Evolutionary conservation across 2,329 filamentous ascomycete genomes (phyloP).

Genomic region (Stagonosporopsis rhizophila): DNA sequence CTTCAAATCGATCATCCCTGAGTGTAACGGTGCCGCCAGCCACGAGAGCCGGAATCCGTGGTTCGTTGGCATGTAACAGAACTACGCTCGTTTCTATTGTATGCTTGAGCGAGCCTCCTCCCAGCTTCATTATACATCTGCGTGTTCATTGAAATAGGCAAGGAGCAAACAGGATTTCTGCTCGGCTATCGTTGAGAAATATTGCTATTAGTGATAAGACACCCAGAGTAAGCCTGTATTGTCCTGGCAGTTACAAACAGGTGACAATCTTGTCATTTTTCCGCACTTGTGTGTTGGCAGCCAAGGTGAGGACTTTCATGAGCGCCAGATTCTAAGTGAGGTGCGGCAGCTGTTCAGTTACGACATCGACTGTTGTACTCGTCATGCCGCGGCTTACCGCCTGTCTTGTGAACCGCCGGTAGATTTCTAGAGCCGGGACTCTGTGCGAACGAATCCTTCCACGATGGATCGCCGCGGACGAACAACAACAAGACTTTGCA

Average conservation of each 20-base stretch:
- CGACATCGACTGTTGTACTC: background rate
- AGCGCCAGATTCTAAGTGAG: background rate
- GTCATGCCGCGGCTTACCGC: background rate
- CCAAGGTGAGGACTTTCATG: background rate
- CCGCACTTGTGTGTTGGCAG: background rate
- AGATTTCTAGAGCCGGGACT: constrained; percentile 1
- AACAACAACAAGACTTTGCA: constrained; percentile 18
- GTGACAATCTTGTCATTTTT: background rate
- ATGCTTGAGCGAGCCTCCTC: constrained; percentile 4
- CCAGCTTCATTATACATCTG: background rate
- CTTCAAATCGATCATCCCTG: constrained; percentile 5
- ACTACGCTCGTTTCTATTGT: background rate
- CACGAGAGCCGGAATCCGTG: background rate
- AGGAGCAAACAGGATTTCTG: background rate
- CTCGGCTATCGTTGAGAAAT: background rate
- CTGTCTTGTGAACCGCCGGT: constrained; percentile 4
- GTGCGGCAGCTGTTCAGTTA: constrained; percentile 5
- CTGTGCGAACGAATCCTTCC: constrained; percentile 3
- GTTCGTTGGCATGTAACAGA: background rate
- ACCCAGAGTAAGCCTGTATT: background rate
- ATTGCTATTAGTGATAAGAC: background rate
- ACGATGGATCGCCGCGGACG: constrained; percentile 6
- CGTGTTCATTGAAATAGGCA: background rate
- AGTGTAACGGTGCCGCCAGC: constrained; percentile 7
- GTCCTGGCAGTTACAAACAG: background rate